Conservation (phyloP, 768 basidiomycete genomes). For the Cystoderma amianthinum region DNA sequence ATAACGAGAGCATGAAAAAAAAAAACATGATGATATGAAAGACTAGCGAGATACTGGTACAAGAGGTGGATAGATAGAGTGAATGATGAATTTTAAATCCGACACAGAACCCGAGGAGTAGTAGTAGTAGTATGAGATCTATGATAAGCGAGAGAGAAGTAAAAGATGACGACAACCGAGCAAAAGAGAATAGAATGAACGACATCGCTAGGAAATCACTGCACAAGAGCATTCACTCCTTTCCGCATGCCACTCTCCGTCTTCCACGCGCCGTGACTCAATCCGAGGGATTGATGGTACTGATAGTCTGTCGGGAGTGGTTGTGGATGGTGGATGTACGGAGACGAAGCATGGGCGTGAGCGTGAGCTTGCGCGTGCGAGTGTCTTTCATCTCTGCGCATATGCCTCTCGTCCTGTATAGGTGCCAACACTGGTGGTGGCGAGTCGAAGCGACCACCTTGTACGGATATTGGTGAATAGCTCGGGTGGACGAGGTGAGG, state of each 20-base stretch:
- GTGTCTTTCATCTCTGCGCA: slow-evolving; percentile 23
- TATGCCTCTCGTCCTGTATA: slow-evolving; percentile 35
- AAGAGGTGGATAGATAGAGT: too few relatives aligned
- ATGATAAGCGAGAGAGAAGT: too few relatives aligned
- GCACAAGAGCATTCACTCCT: not conserved
- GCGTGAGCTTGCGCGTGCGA: too few relatives aligned
- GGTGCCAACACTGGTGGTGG: slow-evolving; percentile 53
- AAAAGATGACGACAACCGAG: too few relatives aligned
- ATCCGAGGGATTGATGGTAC: slow-evolving; percentile 30
- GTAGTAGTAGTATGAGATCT: too few relatives aligned
- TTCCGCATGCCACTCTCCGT: slow-evolving; percentile 26
- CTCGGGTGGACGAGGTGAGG: slow-evolving; percentile 13
- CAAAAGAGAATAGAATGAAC: not conserved
- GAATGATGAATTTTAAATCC: too few relatives aligned
- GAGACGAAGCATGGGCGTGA: slow-evolving; percentile 20
- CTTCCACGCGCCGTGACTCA: slow-evolving; percentile 40
- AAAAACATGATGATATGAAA: too few relatives aligned
- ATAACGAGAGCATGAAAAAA: too few relatives aligned
- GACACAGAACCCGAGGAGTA: too few relatives aligned
- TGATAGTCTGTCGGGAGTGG: slow-evolving; percentile 28
- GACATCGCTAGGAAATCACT: not conserved
- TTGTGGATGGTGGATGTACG: slow-evolving; percentile 36
- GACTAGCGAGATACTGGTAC: too few relatives aligned
- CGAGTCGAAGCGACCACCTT: slow-evolving; percentile 32
- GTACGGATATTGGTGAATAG: slow-evolving; percentile 8